Evolutionary conservation across 2,329 filamentous ascomycete genomes (phyloP), one percentile per base, ranked within the genome.

Genomic region (Aspergillus hortae): DNA sequence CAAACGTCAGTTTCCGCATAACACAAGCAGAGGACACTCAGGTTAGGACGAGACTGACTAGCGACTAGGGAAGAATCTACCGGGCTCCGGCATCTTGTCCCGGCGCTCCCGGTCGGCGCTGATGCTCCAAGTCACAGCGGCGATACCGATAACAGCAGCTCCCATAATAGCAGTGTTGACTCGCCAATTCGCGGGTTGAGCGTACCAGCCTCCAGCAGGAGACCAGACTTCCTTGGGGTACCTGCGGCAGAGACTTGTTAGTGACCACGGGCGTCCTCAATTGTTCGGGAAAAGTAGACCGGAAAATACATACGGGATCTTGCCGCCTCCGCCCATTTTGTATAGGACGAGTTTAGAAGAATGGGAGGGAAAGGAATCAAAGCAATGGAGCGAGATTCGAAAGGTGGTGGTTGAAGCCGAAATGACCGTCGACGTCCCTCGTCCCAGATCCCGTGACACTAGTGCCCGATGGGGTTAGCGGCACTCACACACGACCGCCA

Each of bases 201-300:
- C 79, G 76, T 99, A 99, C 94, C 94, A 99, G 76, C 94, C 94
- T 82, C 94, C 94, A 60, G 92, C 81, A 56, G 94, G 94, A 68
- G 94, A 97, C 94, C 94, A 99, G 82, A 99, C 90, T 81, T 99
- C 92, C 82, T 96, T 96, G 74, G 91, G 92, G 77, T 96, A 96
- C 69, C 90, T 95, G 66, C 49, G 53, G 43, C 48, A 48, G 43
- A 54, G 41, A 56, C 56, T 42, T 44, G 60, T 70, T 49, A 70
- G 67, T 46, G 47, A 35, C 40, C 41, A 19, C 21, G 19, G 30
- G 51, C 41, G 35, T 7, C 7, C 27, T 30, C 36, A 44, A 23
- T 11, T 4, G 36, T 46, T 36, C 46, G 10, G 44, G 30, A 52
- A 23, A 42, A 3, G 40, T n/a, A 21, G 54, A 56, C 51, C 73